Evolutionary conservation across 805 yeast genomes (phyloP).

Genomic region (Barnettozyma wickerhamii): DNA sequence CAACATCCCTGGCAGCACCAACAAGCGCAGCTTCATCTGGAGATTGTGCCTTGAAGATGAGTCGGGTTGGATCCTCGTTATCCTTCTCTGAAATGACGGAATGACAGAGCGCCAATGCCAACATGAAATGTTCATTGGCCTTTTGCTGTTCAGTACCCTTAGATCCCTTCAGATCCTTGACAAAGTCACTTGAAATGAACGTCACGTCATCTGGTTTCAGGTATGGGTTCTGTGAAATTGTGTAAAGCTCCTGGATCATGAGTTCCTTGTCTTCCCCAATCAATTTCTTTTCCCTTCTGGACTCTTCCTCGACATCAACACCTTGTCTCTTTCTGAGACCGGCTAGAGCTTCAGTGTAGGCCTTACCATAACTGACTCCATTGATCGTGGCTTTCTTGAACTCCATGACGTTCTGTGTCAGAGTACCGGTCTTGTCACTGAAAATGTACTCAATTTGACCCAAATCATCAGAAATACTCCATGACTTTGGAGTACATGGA

Average conservation of each 20-base stretch:
- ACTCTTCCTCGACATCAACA: constrained; percentile 62
- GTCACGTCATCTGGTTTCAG: constrained; percentile 59
- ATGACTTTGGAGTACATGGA: constrained; percentile 80
- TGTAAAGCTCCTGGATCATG: constrained; percentile 49
- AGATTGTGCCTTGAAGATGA: constrained; percentile 68
- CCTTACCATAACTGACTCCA: constrained; percentile 70
- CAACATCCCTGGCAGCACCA: constrained; percentile 74
- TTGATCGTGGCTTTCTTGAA: constrained; percentile 75
- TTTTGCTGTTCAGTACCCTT: constrained; percentile 49
- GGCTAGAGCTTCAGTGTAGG: constrained; percentile 79
- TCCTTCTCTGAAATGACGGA: constrained; percentile 70
- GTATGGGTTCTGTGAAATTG: constrained; percentile 34
- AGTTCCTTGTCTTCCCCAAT: constrained; percentile 53
- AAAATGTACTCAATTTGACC: constrained; percentile 84
- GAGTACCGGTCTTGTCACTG: constrained; percentile 81
- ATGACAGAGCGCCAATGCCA: constrained; percentile 73
- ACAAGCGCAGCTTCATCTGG: constrained; percentile 89
- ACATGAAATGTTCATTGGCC: constrained; percentile 69
- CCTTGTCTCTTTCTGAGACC: constrained; percentile 80
- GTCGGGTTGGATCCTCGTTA: constrained; percentile 50
- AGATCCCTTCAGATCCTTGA: constrained; percentile 53
- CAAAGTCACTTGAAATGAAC: constrained; percentile 63
- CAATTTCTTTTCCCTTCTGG: constrained; percentile 43
- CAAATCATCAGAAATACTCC: constrained; percentile 83
- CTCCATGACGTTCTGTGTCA: constrained; percentile 84